Evolutionary conservation across 2,329 filamentous ascomycete species (phyloP).

Genomic region (Waltergamsia citrina): DNA sequence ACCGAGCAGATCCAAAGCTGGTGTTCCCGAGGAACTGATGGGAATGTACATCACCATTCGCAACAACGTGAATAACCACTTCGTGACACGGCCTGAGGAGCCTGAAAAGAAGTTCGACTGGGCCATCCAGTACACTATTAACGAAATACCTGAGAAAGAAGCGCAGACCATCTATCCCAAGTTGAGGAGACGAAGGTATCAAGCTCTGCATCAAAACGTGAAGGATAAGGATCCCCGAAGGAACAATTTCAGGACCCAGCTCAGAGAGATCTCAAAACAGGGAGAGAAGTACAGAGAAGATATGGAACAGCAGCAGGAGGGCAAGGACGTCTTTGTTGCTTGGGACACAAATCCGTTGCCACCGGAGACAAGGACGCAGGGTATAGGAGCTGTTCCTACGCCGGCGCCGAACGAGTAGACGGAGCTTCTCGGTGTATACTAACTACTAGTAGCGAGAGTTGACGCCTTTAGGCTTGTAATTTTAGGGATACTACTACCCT

Average conservation of each 20-base stretch:
- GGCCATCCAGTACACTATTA: slow-evolving; percentile 70
- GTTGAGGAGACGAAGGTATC: slow-evolving; percentile 45
- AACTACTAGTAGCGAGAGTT: too few species aligned
- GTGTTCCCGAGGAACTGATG: slow-evolving; percentile 36
- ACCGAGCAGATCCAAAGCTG: too few species aligned
- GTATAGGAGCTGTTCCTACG: too few species aligned
- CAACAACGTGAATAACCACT: slow-evolving; percentile 60
- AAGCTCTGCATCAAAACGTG: slow-evolving; percentile 29
- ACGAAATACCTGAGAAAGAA: slow-evolving; percentile 41
- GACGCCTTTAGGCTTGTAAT: too few species aligned
- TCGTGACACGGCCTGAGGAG: slow-evolving; percentile 49
- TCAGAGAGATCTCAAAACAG: slow-evolving; percentile 25
- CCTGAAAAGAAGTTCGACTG: slow-evolving; percentile 40
- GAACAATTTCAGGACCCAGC: neutral
- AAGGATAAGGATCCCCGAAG: slow-evolving; percentile 20
- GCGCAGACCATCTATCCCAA: slow-evolving; percentile 44
- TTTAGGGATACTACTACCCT: too few species aligned
- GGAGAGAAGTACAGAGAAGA: slow-evolving; percentile 50
- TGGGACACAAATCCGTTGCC: slow-evolving; percentile 25
- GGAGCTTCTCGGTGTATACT: too few species aligned
- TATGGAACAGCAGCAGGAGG: slow-evolving; percentile 41
- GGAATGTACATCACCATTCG: slow-evolving; percentile 64
- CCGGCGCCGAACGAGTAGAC: too few species aligned
- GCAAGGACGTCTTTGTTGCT: slow-evolving; percentile 35
- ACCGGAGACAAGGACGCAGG: neutral